phyloP scores from a whole-genome alignment of 169 alveolate species.

The Eimeria acervulina region DNA sequence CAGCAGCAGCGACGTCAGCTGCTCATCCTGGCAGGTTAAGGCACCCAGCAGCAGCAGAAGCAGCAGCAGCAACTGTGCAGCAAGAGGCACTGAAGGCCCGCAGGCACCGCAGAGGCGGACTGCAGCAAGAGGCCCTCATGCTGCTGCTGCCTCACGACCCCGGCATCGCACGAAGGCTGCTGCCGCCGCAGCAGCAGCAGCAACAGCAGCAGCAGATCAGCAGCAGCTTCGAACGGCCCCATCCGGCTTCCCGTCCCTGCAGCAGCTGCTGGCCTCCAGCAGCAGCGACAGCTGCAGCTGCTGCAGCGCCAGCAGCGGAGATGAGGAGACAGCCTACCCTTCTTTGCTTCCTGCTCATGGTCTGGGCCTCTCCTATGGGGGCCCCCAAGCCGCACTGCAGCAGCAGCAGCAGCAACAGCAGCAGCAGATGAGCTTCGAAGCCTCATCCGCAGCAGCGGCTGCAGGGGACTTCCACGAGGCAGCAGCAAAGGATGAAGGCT shows the following conservation, averaged over 20 bases:
- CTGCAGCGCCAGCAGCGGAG: slow-evolving; percentile 62
- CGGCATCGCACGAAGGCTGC: slow-evolving; percentile 5
- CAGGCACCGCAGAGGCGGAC: neutral
- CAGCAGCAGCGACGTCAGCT: slow-evolving; percentile 44
- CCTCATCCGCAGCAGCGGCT: neutral
- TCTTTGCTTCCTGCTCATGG: neutral
- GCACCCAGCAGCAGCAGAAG: neutral
- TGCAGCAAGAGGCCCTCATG: neutral
- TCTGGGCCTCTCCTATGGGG: neutral
- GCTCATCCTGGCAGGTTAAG: neutral
- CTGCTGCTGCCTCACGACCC: neutral
- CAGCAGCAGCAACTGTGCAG: slow-evolving; percentile 9
- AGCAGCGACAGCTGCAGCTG: slow-evolving; percentile 44
- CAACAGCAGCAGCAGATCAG: neutral
- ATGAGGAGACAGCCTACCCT: slow-evolving; percentile 12
- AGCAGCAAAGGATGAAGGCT: neutral
- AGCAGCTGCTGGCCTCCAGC: neutral
- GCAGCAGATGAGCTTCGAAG: too few relatives aligned
- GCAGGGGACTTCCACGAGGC: neutral
- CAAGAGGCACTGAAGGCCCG: neutral
- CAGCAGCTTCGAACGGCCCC: neutral
- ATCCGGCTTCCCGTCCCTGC: slow-evolving; percentile 10
- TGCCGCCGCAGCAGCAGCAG: neutral
- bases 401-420: slow-evolving; percentile 11
- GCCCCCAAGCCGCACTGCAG: neutral